Conservation (phyloP, 1,284 basidiomycete species). For the Puccinia horiana region DNA sequence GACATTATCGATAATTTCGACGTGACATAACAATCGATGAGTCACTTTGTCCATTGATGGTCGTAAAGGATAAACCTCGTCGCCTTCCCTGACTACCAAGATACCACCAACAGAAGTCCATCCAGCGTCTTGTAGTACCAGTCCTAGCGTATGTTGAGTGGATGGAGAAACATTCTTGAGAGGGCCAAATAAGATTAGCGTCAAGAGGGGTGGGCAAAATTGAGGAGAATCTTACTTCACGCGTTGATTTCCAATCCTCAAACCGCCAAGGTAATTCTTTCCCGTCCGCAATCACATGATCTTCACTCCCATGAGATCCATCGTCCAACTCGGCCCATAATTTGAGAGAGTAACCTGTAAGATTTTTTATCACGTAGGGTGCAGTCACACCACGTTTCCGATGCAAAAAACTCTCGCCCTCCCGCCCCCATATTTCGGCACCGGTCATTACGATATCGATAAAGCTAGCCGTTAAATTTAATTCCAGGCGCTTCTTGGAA, state of each 20-base stretch:
- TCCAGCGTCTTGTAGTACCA: conserved; percentile 79
- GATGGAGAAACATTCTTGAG: conserved; percentile 74
- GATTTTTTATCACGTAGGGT: conserved; percentile 88
- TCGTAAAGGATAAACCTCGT: conserved; percentile 81
- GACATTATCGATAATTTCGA: conserved; percentile 86
- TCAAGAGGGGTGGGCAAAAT: neutral
- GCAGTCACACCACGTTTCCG: conserved; percentile 81
- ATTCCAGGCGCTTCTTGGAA: conserved; percentile 80
- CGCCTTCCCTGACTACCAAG: conserved; percentile 91
- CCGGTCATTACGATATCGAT: conserved; percentile 81
- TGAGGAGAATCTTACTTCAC: conserved; percentile 69
- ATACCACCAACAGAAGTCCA: conserved; percentile 90
- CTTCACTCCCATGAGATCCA: conserved; percentile 62
- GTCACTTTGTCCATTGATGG: conserved; percentile 75
- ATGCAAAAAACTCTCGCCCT: conserved; percentile 71
- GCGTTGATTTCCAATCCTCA: conserved; percentile 90
- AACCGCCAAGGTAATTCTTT: conserved; percentile 91
- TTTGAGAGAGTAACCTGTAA: conserved; percentile 78
- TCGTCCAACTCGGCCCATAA: conserved; percentile 62
- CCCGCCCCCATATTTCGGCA: conserved; percentile 71
- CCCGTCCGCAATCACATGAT: conserved; percentile 65
- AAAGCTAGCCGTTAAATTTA: conserved; percentile 90
- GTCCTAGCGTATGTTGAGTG: conserved; percentile 76
- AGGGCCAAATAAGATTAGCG: conserved; percentile 47
- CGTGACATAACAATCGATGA: conserved; percentile 84